Evolutionary conservation across 164 flowering plant species (phyloP).

Genomic region (Euptelea pleiosperma): DNA sequence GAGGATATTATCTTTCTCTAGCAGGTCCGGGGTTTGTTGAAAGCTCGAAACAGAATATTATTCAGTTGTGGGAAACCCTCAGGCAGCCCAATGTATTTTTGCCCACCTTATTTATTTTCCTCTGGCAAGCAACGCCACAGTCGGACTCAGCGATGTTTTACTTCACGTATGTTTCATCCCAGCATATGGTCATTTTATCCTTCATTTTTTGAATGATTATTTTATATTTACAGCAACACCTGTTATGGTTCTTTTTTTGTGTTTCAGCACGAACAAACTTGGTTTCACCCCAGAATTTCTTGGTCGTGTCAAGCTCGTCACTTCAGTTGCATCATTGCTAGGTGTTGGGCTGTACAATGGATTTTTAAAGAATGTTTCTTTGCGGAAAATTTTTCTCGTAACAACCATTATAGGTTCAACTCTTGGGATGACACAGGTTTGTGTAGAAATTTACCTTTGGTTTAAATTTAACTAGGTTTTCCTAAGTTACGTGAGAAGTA

Average conservation of each 20-base stretch:
- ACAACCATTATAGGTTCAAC: slow-evolving; percentile 73
- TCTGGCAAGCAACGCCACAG: slow-evolving; percentile 97
- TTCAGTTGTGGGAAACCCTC: slow-evolving; percentile 73
- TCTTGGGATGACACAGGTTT: slow-evolving; percentile 96
- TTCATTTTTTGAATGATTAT: background rate
- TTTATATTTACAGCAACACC: background rate
- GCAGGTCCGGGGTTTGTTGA: slow-evolving; percentile 44
- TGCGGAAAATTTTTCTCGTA: slow-evolving; percentile 73
- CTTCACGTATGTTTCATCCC: slow-evolving; percentile 60
- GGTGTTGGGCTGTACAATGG: slow-evolving; percentile 98
- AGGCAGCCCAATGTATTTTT: slow-evolving; percentile 79
- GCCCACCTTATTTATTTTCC: slow-evolving; percentile 85
- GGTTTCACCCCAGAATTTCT: slow-evolving; percentile 97
- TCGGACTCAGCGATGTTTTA: slow-evolving; percentile 98
- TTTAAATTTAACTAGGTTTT: background rate
- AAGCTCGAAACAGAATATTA: slow-evolving; percentile 55
- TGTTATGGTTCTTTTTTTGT: slow-evolving; percentile 8
- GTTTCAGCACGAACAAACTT: slow-evolving; percentile 82
- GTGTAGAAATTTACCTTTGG: slow-evolving; percentile 1
- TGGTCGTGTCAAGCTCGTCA: slow-evolving; percentile 94
- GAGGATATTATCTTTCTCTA: slow-evolving; percentile 33
- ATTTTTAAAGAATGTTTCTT: slow-evolving; percentile 74
- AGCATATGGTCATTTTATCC: background rate
- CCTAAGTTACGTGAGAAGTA: background rate
- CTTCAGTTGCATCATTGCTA: slow-evolving; percentile 85